Evolutionary conservation across 768 basidiomycete species (phyloP), one percentile per base, ranked within the genome.

Genomic region (Lyophyllum semitale): DNA sequence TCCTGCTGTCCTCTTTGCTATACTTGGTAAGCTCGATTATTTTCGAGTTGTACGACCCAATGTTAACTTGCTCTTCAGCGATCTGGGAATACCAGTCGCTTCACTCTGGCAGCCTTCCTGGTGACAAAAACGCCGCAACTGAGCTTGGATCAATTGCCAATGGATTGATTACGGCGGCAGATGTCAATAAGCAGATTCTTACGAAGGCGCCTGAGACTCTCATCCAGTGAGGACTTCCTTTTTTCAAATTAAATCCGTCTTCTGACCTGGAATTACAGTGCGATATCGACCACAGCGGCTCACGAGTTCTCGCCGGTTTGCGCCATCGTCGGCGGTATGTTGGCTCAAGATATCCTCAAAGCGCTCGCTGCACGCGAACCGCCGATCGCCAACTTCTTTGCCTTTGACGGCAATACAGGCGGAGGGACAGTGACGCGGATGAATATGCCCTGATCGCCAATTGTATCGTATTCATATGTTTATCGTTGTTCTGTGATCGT

Each of bases 261-360:
- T 29, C 53, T 48, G 38, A 53, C 49, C 49, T 20, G 44, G 22
- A 47, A 46, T 43, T 27, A 22, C 61, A 97, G 95, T 59, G 75
- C 83, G n/a, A 60, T 90, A 38, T 76, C 87, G 4, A 79, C 75
- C 13, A 85, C 88, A n/a, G 88, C 92, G 7, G 71, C 74, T 18
- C 85, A 89, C 68, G 94, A 96, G 67, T 93, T 98, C 73, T 89
- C 94, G 0, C 94, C 97, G 0, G 87, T 94, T 1, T 93, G 94
- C 67, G 97, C 97, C 1, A 90, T 99, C 32, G 80, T 99, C 35
- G 97, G 97, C 25, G 97, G 97, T 22, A 83, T 98, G 73, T 75
- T 98, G 13, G 95, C 88, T 1, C 97, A 98, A 69, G 97, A 99
- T 68, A 88, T 98, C 48, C 77, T 99, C 37, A 95, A 97, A 68